Evolutionary conservation across 2,329 filamentous ascomycete species (phyloP).

Genomic region (Ophiostoma pallidulum): DNA sequence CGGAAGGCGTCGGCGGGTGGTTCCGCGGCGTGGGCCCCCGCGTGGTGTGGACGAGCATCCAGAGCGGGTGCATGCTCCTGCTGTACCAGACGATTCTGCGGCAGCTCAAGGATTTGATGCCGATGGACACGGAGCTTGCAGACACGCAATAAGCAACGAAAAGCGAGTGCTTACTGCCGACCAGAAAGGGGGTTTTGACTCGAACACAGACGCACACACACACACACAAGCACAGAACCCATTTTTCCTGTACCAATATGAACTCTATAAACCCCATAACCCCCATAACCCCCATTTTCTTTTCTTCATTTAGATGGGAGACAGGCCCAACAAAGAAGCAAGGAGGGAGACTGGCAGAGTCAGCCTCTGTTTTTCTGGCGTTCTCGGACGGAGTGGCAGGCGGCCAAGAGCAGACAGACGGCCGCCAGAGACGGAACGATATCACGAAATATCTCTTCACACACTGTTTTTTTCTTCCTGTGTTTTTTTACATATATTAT

Average conservation of each 20-base stretch:
- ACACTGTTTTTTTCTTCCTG: neutral
- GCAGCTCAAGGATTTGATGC: constrained; percentile 52
- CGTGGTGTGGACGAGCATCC: constrained; percentile 93
- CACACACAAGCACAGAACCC: neutral
- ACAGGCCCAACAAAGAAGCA: neutral
- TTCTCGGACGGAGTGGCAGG: neutral
- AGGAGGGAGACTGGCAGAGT: neutral
- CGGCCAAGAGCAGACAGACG: neutral
- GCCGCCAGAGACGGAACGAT: neutral
- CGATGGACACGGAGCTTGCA: constrained; percentile 19
- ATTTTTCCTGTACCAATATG: neutral
- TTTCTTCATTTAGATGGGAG: no score
- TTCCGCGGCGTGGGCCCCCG: constrained; percentile 91
- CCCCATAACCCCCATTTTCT: no score
- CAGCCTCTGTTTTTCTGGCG: neutral
- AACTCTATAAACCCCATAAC: no score
- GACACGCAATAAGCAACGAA: constrained; percentile 4
- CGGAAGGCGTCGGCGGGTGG: constrained; percentile 80
- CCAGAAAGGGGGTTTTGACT: no score
- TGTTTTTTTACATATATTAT: neutral
- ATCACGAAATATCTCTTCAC: constrained; percentile 6
- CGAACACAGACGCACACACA: no score
- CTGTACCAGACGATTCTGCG: constrained; percentile 83
- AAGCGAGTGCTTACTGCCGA: no score
- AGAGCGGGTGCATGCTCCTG: constrained; percentile 94